Conservation (phyloP, 1,139 yeast genomes). For the Pichia sp. region DNA sequence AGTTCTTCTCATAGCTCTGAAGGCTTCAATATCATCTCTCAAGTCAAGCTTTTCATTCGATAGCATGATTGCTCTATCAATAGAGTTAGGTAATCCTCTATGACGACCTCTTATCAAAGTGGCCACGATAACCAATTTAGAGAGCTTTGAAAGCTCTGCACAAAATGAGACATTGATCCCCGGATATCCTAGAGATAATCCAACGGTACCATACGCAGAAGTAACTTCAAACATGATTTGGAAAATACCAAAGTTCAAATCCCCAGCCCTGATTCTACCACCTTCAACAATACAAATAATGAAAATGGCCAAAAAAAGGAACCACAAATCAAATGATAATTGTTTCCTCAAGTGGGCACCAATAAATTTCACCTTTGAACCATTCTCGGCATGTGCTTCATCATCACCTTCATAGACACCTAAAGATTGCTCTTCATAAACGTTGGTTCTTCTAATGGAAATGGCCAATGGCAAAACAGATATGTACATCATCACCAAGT, state of each 20-base stretch:
- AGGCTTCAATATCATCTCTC: conserved; percentile 62
- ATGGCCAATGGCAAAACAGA: conserved; percentile 95
- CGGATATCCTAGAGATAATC: conserved; percentile 80
- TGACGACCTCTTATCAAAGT: conserved; percentile 94
- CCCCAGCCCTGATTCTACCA: conserved; percentile 39
- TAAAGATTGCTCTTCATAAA: conserved; percentile 91
- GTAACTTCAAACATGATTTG: conserved; percentile 77
- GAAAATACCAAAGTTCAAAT: conserved; percentile 57
- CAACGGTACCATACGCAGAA: conserved; percentile 96
- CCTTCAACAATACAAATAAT: conserved; percentile 85
- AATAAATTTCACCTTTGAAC: conserved; percentile 40
- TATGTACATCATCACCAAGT: conserved; percentile 96
- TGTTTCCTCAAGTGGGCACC: conserved; percentile 89
- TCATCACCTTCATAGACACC: conserved; percentile 55
- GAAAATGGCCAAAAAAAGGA: conserved; percentile 77
- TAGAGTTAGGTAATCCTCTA: conserved; percentile 89
- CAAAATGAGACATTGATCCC: conserved; percentile 59
- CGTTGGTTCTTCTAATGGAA: conserved; percentile 93
- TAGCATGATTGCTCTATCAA: conserved; percentile 90
- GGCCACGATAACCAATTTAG: conserved; percentile 80
- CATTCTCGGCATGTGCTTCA: conserved; percentile 25
- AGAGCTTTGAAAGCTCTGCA: conserved; percentile 61
- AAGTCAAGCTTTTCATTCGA: conserved; percentile 64
- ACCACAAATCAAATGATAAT: conserved; percentile 93
- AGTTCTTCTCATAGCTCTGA: conserved; percentile 36